These are phyloP conservation scores for Clavulina sp. DNA, from an alignment of 768 basidiomycete genomes.

Conservation along the genomic window DNA sequence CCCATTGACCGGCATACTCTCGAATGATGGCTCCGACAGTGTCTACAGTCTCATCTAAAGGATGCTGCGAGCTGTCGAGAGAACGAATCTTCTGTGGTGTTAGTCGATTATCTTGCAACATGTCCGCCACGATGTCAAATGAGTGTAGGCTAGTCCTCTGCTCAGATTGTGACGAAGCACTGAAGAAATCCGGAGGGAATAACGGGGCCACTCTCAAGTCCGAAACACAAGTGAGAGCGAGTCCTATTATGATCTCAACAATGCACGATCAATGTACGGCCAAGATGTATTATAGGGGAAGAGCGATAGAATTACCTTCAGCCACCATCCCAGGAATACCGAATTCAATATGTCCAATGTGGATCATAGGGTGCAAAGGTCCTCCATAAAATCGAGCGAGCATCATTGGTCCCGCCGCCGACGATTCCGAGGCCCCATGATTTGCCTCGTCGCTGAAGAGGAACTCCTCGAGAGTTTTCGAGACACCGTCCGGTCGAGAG, in stretches of 20 bases:
- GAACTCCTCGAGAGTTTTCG: constrained; percentile 37
- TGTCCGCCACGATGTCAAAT: constrained; percentile 2
- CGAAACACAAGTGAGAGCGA: no score
- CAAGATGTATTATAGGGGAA: constrained; percentile 3
- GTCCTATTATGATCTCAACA: no score
- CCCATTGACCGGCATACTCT: constrained; percentile 4
- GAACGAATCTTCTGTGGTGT: constrained; percentile 1
- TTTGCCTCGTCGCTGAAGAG: constrained; percentile 40
- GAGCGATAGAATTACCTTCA: constrained; percentile 2
- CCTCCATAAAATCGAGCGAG: constrained; percentile 8
- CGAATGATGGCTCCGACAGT: background rate
- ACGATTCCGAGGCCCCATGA: constrained; percentile 16
- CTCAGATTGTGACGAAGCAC: no score
- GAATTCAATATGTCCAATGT: constrained; percentile 7
- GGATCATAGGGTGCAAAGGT: constrained; percentile 6
- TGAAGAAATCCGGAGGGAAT: no score
- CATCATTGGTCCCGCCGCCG: constrained; percentile 18
- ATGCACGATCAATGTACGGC: no score
- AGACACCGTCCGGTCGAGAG: constrained; percentile 27
- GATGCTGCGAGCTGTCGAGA: background rate
- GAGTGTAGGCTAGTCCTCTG: no score
- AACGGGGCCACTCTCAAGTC: no score
- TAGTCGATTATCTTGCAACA: constrained; percentile 4
- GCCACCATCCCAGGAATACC: constrained; percentile 4
- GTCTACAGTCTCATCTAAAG: constrained; percentile 1